Base-by-base conservation (phyloP, 495 filamentous ascomycete genomes). In the Penicillium lagena region DNA sequence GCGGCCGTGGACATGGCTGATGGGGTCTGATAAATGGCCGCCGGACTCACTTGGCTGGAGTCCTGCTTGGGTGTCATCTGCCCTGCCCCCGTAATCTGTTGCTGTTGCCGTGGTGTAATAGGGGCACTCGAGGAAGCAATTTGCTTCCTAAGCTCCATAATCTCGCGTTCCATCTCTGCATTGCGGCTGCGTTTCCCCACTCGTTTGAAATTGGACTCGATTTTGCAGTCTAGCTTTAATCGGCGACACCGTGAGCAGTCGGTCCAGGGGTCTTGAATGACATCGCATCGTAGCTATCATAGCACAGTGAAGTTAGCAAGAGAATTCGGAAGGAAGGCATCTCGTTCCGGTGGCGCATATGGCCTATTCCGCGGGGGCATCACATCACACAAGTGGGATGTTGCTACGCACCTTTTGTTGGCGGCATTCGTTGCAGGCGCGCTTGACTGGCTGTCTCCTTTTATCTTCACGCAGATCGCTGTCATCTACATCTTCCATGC, bases 131-230 rank as follows among this genome's bases (percentile, higher is more conserved):
- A 43, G 49, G 40, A 48, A 14, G 84, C 82, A 52, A 89, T 82
- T 69, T 89, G 82, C 66, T 85, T 87, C 59, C 73, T 62, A 33
- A 82, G 59, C 50, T 81, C 73, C 31, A 78, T 72, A 17, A 80
- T 76, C 57, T 82, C 77, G 37, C 71, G 59, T 56, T 93, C 89
- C 89, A 95, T 94, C 64, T 95, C 90, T 37, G 87, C 87, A 65
- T 95, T 89, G 55, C 86, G 86, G 46, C 81, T 87, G 39, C 90
- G 81, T 73, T 96, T 96, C 41, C 88, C 90, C 30, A 95, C 75
- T 40, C 90, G 85, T 68, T 93, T 94, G 70, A 96, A 96, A 58
- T 90, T 90, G 48, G 85, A 86, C 61, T 95, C 88, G 60, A 96
- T 95, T 55, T 89, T 89, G 75, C 90, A 96, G 17, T 82, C 79